A percentile compares a stretch with the other conserved stretches of the same genome.
These are phyloP conservation scores for Cenchrus purpureus DNA, from an alignment of 176 grass and related monocot genomes.

Conservation along the genomic window DNA sequence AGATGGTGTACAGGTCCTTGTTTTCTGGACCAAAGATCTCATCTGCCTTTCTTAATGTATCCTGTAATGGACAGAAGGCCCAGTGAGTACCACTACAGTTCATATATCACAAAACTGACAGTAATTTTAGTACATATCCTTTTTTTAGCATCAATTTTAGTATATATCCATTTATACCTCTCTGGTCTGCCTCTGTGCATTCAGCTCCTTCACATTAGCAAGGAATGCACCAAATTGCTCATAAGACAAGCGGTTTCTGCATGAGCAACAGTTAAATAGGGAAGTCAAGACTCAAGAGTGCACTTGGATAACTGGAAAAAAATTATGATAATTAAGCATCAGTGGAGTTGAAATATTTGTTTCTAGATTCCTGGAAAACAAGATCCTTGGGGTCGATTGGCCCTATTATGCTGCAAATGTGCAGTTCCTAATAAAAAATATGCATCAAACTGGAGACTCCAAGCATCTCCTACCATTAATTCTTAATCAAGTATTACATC, in stretches of 20 bases:
- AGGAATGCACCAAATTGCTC: slow-evolving; percentile 98
- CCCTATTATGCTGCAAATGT: neutral
- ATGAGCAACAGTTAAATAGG: slow-evolving; percentile 29
- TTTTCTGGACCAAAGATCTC: slow-evolving; percentile 91
- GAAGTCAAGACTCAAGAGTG: slow-evolving; percentile 16
- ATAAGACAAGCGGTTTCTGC: slow-evolving; percentile 91
- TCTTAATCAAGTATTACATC: slow-evolving; percentile 16
- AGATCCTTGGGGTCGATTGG: neutral
- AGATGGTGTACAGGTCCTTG: slow-evolving; percentile 86
- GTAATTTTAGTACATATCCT: neutral
- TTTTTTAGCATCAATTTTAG: neutral
- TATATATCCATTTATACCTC: slow-evolving; percentile 61
- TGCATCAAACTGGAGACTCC: neutral
- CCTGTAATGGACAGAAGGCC: slow-evolving; percentile 59
- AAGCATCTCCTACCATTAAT: neutral
- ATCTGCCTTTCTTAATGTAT: slow-evolving; percentile 85
- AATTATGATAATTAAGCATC: slow-evolving; percentile 18
- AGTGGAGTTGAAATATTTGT: slow-evolving; percentile 4
- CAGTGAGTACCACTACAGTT: slow-evolving; percentile 14
- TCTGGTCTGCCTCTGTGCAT: slow-evolving; percentile 86
- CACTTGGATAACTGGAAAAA: slow-evolving; percentile 10
- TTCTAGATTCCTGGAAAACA: slow-evolving; percentile 1
- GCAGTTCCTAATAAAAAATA: slow-evolving; percentile 4
- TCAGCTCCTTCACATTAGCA: slow-evolving; percentile 95
- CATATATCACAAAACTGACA: slow-evolving; percentile 14